These are phyloP conservation scores for Colletotrichum liaoningense DNA, from an alignment of 2,329 filamentous ascomycete species.

Conservation along the genomic window DNA sequence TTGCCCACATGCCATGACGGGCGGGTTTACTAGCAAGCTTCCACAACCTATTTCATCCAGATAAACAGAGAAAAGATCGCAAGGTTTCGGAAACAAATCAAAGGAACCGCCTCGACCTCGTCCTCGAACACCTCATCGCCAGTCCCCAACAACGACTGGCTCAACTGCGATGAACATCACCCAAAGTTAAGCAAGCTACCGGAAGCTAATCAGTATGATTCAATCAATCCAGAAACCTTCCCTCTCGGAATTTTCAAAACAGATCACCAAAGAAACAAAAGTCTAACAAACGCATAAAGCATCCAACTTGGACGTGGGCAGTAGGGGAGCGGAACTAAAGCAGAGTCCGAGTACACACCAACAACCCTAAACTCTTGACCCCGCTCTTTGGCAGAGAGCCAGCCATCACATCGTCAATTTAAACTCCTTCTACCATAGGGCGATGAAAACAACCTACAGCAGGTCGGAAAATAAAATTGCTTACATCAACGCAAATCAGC, in stretches of 20 bases:
- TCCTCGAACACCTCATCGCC: neutral
- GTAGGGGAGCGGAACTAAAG: neutral
- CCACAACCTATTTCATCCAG: no score
- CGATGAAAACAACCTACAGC: neutral
- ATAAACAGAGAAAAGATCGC: neutral
- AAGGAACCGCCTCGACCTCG: neutral
- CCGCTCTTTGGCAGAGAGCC: neutral
- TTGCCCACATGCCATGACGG: no score
- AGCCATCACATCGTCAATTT: neutral
- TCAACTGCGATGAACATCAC: neutral
- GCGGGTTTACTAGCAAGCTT: no score
- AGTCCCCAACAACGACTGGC: neutral
- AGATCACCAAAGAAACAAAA: neutral
- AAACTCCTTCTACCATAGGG: neutral
- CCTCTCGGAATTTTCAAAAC: neutral
- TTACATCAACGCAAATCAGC: constrained; percentile 1
- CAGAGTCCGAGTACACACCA: neutral
- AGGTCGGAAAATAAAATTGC: neutral
- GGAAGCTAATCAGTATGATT: neutral
- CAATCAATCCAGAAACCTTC: neutral
- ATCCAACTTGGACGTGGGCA: neutral
- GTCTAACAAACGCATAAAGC: neutral
- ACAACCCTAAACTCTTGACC: neutral
- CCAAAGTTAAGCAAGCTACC: neutral
- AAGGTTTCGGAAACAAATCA: neutral